phyloP scores from a whole-genome alignment of 2,329 filamentous ascomycete species.

The Neodidymelliopsis sp. region DNA sequence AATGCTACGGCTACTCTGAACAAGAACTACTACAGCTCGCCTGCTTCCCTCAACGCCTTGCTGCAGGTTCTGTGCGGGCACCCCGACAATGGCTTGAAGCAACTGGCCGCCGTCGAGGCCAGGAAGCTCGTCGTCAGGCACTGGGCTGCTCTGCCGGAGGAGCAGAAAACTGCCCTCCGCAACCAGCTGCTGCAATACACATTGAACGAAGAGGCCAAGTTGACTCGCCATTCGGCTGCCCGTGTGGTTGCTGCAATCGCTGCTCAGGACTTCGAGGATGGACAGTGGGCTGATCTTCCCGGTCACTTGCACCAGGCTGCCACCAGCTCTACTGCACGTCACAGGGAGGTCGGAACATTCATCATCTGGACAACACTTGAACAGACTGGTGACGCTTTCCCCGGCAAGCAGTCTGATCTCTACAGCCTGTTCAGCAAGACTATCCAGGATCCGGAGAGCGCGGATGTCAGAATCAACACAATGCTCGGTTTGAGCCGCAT shows the following conservation, averaged over 20 bases:
- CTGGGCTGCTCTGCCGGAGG: conserved; percentile 76
- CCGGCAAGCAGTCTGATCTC: conserved; percentile 79
- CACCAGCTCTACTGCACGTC: conserved; percentile 74
- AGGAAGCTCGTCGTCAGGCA: conserved; percentile 83
- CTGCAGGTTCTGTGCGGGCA: conserved; percentile 88
- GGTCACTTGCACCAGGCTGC: conserved; percentile 80
- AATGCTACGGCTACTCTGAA: conserved; percentile 87
- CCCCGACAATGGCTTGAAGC: conserved; percentile 74
- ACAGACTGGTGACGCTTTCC: conserved; percentile 83
- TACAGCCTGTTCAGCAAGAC: conserved; percentile 85
- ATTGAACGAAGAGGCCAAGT: conserved; percentile 76
- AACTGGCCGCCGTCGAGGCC: conserved; percentile 91
- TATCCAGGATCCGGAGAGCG: conserved; percentile 87
- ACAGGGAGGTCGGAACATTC: conserved; percentile 90
- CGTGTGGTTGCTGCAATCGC: conserved; percentile 89
- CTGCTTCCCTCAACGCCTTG: conserved; percentile 83
- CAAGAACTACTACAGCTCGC: conserved; percentile 89
- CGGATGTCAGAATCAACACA: conserved; percentile 93
- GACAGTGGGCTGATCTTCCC: conserved; percentile 84
- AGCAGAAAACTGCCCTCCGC: conserved; percentile 81
- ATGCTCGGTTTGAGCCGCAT: conserved; percentile 88
- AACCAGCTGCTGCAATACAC: conserved; percentile 84
- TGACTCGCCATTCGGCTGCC: conserved; percentile 85
- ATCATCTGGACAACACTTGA: conserved; percentile 93
- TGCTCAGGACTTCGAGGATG: conserved; percentile 83